Evolutionary conservation across 305 asterid species (phyloP), one percentile per base, ranked within the genome.

Genomic region (Petunia hybrid): DNA sequence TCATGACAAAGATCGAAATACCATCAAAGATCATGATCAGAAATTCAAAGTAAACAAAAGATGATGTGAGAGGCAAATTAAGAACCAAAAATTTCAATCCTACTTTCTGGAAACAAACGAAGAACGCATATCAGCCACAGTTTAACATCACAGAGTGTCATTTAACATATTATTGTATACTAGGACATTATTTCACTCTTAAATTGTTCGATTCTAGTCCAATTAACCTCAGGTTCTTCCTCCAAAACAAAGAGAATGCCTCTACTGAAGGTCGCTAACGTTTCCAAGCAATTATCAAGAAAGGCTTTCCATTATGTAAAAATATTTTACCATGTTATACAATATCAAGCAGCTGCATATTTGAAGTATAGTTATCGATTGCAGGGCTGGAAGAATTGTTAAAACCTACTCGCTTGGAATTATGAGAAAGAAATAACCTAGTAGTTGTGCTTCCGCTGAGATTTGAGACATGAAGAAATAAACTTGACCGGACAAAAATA

Each of bases 51-150:
- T 51, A 6, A 36, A 51, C 31, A 51, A 51, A 51, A 73, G 62
- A 51, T 73, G 78, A 71, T 31, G 35, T 31, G 31, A 22, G 77
- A 70, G 42, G 62, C 45, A 71, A 71, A 48, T 35, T 61, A 48
- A 1, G 35, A 73, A 73, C 6, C 78, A 73, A 35, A 73, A 62
- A 8, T 22, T 22, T 73, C 35, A 66, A 73, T 73, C 78, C 46
- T 73, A 35, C 46, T 73, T 48, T 51, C 22, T 1, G 43, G 60
- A 73, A 14, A 73, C 35, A 73, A 48, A 13, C 51, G 31, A 35
- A 12, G 41, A 35, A 35, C 5, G 12, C 77, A 71, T 6, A 5
- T 46, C 31, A 48, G 35, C 62, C 51, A 51, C 63, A 35, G 5
- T 48, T 73, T 12, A 61, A 73, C 62, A 73, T 48, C 62, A 73